Conservation (phyloP, 2,329 filamentous ascomycete genomes). For the Shiraia sp. region DNA sequence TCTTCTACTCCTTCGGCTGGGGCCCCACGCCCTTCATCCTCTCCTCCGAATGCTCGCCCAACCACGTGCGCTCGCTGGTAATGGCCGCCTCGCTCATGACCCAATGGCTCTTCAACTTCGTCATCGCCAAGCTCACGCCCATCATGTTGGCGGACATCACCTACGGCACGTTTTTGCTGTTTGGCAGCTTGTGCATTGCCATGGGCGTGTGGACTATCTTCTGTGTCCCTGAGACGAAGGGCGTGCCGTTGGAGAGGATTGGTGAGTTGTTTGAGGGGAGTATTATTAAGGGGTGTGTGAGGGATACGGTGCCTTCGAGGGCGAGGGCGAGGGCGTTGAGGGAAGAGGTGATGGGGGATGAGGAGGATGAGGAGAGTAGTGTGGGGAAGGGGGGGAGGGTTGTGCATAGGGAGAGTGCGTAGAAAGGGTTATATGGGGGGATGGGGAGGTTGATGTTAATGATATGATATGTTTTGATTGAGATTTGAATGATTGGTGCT, state of each 20-base stretch:
- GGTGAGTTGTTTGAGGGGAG: conserved; percentile 48
- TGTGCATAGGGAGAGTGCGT: too few relatives aligned
- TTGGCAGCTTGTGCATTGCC: conserved; percentile 46
- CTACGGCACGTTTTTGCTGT: conserved; percentile 50
- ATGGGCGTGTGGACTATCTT: conserved; percentile 50
- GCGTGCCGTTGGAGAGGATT: conserved; percentile 48
- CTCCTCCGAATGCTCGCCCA: conserved; percentile 47
- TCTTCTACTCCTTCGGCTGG: conserved; percentile 43
- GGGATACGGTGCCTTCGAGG: conserved; percentile 44
- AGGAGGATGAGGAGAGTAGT: conserved; percentile 29
- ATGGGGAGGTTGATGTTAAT: too few relatives aligned
- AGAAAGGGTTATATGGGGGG: too few relatives aligned
- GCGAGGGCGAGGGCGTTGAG: conserved; percentile 44
- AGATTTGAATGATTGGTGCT: too few relatives aligned
- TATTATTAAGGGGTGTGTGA: conserved; percentile 46
- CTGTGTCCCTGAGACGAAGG: conserved; percentile 51
- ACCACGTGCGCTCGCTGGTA: conserved; percentile 47
- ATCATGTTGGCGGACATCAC: conserved; percentile 50
- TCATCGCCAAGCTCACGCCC: conserved; percentile 44
- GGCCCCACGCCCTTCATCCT: conserved; percentile 52
- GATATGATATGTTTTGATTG: too few relatives aligned
- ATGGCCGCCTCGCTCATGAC: conserved; percentile 52
- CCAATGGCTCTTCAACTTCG: conserved; percentile 47
- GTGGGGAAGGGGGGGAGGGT: conserved; percentile 17
- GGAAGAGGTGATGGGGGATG: conserved; percentile 32